Base-by-base conservation (phyloP, 1,284 basidiomycete species). In the Sporisorium sorghi region DNA sequence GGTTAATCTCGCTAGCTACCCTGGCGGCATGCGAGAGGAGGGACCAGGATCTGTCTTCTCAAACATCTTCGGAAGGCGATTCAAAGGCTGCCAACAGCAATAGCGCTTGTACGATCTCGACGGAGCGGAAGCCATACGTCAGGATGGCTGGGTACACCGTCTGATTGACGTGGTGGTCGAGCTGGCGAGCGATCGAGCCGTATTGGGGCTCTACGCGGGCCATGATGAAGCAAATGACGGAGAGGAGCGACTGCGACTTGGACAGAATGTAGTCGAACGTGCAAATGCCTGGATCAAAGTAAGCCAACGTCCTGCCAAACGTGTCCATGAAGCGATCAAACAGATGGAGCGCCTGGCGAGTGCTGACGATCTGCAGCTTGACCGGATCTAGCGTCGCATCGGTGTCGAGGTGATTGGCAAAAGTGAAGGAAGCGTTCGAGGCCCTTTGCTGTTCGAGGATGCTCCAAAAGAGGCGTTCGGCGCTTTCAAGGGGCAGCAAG, bases 41-140 rank as follows among this genome's bases (percentile, higher is more conserved):
- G 10, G 21, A 24, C 42, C 42, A 44, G 23, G 42, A 44, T 44
- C 23, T 23, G 24, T 59, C 58, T 32, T 59, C 58, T 14, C 58
- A 35, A n/a, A 59, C 33, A n/a, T n/a, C 24, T 5, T 51, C 58
- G 8, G 44, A 26, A 6, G 58, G 58, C 23, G 43, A 23, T 49
- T 52, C 35, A n/a, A 59, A 59, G 7, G 58, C 58, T 23, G 58
- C 58, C 44, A 59, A 44, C 46, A 59, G 52, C 21, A 50, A 10
- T 17, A 52, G 33, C 5, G 58, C 48, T 24, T 59, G 58, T 14
- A 59, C 58, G 14, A 59, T 52, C 37, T 59, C 58, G 30, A 59
- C 58, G 5, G 58, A 59, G n/a, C 51, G 21, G 33, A 24, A 50
- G 1, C 47, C 43, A 14, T 26, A n/a, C 5, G 30, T 2, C 11